A percentile compares a stretch with the other conserved stretches of the same genome.
These are phyloP conservation scores for Ajuga reptans DNA, from an alignment of 305 asterid genomes.

Conservation along the genomic window DNA sequence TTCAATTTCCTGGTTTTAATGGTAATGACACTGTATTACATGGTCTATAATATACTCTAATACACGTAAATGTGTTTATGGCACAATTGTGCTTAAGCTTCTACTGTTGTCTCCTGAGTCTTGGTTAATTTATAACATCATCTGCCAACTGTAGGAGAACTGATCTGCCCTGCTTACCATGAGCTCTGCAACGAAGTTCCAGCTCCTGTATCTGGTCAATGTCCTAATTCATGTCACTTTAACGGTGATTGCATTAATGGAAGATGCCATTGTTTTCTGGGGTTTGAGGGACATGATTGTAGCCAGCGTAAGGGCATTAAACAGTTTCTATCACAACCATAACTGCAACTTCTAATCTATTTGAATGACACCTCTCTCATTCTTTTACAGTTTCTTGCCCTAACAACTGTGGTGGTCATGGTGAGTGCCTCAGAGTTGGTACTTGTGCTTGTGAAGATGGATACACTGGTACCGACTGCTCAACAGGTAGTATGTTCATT, in stretches of 20 bases:
- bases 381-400: conserved; percentile 39
- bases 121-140: neutral
- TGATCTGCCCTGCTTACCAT: conserved; percentile 85
- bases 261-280: conserved; percentile 79
- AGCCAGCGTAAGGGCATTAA: conserved; percentile 52
- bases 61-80: neutral
- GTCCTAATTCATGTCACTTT: conserved; percentile 73
- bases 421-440: conserved; percentile 64
- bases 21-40: conserved; percentile 35
- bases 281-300: conserved; percentile 71
- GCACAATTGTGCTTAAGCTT: neutral
- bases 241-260: conserved; percentile 90
- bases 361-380: neutral
- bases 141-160: conserved; percentile 50
- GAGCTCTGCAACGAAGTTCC: conserved; percentile 75
- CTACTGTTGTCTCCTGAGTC: neutral
- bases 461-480: conserved; percentile 82
- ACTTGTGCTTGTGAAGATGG: conserved; percentile 72
- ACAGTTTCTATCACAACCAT: neutral
- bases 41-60: neutral
- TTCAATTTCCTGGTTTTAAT: conserved; percentile 74
- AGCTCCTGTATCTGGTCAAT: conserved; percentile 54
- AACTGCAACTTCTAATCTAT: neutral
- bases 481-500: conserved; percentile 53
- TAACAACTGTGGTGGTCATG: conserved; percentile 65